Base-by-base conservation (phyloP, 2,329 filamentous ascomycete genomes). In the Colletotrichum kahawae region DNA sequence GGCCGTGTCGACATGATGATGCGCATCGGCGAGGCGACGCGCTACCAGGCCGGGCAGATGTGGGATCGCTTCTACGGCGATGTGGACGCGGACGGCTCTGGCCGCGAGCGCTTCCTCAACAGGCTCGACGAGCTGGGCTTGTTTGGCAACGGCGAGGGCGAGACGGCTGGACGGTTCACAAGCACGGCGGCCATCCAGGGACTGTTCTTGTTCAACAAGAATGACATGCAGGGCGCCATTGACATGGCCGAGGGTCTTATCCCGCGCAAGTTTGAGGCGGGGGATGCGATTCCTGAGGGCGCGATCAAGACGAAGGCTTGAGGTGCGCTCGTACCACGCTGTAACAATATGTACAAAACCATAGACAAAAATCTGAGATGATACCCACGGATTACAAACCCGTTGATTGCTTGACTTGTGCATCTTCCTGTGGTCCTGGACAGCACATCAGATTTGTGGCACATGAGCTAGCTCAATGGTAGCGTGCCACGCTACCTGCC, bases 61-160 rank as follows among this genome's bases (percentile, higher is more conserved):
- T 99, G 96, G 95, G 94, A 97, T 83, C 92, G 97, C 24, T 99
- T 98, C 86, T 99, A 98, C 81, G 94, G 94, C 5, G 95, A 97
- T 38, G 87, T 95, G 29, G 96, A 98, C 81, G 78, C 80, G 1
- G 89, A 92, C 70, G 92, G 92, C 18, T 83, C 85, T 7, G 90
- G 92, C 24, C 92, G 92, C 79, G 85, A 90, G 79, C 87, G 89
- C 21, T 98, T 99, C 85, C 84, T 98, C 77, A 82, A 88, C 27
- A 91, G 91, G 76, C 90, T 98, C 14, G 89, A 92, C 59, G 89
- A 92, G 64, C 86, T 97, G 18, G 93, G 93, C 1, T 84, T 98
- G 31, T 91, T 97, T 68, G 90, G 92, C 21, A 88, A 90, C 67
- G 88, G 86, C 27, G 81, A 86, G 31, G 89, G 89, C 24, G 85